Base-by-base conservation (phyloP, 2,329 filamentous ascomycete genomes). In the Coleophoma cylindrospora region DNA sequence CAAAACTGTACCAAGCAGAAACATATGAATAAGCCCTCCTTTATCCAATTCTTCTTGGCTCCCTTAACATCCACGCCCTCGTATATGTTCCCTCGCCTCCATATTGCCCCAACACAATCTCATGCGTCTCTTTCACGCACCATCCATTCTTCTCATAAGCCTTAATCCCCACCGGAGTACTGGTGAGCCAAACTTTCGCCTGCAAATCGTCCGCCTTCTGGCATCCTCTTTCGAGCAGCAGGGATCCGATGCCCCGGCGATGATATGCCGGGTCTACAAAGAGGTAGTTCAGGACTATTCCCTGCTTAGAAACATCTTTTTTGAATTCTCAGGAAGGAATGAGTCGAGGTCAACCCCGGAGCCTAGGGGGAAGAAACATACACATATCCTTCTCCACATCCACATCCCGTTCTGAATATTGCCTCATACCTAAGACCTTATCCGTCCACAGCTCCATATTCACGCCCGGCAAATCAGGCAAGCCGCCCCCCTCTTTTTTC, bases 61-160 rank as follows among this genome's bases (percentile, higher is more conserved):
- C 12, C 17, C 36, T 37, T 6, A 59, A 37, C 56, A 60, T 60
- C 53, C 53, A 57, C 44, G 48, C 45, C 11, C 57, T 40, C 19
- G 27, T 40, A 54, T 59, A 60, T 6, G 40, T 22, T 2, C 54
- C 54, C 7, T 45, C 34, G 34, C 53, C 55, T 12, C 54, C 58
- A 53, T 56, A 50, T n/a, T 50, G 47, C n/a, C 38, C 45, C 14
- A 60, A 27, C 33, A 53, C 45, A 33, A 57, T 48, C 3, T 43
- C 45, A 32, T 51, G 45, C 13, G 50, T 58, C 37, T 63, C 55
- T 19, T 62, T 59, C 1, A 61, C 57, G 22, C 59, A 56, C 63
- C 62, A 66, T 14, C 60, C 62, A 46, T 49, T 54, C 37, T 52
- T 59, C 33, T 60, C 55, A 40, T 63, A 62, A 8, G 54, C 49